Percentiles rank a stretch among this genome's conserved stretches.
Evolutionary conservation across 129 eudicot species (phyloP).

Genomic region (Apium graveolens): DNA sequence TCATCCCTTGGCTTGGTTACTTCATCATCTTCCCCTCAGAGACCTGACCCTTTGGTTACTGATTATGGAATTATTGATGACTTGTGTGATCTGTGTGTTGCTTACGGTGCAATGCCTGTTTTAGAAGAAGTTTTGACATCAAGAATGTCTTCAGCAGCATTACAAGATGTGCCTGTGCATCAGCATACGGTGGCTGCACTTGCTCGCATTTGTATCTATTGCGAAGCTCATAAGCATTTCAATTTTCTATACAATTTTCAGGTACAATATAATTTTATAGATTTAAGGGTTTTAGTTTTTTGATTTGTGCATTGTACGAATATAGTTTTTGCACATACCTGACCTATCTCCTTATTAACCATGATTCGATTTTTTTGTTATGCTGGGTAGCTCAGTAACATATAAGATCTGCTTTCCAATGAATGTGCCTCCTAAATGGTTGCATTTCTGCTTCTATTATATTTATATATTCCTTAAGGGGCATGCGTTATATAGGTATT

Average conservation of each 20-base stretch:
- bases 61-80: constrained; percentile 91
- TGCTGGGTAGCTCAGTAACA: background rate
- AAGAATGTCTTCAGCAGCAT: constrained; percentile 36
- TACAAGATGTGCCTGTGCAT: constrained; percentile 43
- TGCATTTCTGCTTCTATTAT: background rate
- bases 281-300: background rate
- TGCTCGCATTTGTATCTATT: constrained; percentile 72
- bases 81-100: constrained; percentile 78
- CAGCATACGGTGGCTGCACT: constrained; percentile 76
- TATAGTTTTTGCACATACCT: background rate
- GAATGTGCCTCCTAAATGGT: background rate
- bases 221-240: constrained; percentile 89
- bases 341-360: background rate
- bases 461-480: background rate
- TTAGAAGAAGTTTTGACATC: constrained; percentile 80
- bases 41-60: constrained; percentile 75
- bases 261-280: constrained; percentile 25
- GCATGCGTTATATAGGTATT: background rate
- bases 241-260: constrained; percentile 83
- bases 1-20: constrained; percentile 41
- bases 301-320: background rate
- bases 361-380: background rate
- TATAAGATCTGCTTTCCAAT: background rate
- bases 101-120: constrained; percentile 84
- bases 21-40: constrained; percentile 81